A percentile compares a stretch with the other conserved stretches of the same genome.
These are phyloP conservation scores for Trichosanthes truncata DNA, from an alignment of 306 rosid genomes.

Conservation along the genomic window DNA sequence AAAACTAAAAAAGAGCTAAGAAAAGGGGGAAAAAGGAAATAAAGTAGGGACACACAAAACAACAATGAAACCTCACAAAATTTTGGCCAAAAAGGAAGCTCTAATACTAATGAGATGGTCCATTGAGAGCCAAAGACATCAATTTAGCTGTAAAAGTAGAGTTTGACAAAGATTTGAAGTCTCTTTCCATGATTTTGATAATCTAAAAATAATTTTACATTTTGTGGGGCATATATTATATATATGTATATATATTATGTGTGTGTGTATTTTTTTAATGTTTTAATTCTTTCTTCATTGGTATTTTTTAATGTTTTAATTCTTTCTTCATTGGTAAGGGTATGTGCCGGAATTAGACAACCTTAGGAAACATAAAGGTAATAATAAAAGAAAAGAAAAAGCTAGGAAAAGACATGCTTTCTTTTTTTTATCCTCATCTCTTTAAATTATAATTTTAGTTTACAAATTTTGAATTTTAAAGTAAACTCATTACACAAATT, in stretches of 20 bases:
- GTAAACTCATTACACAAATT: too few relatives aligned
- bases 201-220: background rate
- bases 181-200: background rate
- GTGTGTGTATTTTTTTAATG: too few relatives aligned
- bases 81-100: background rate
- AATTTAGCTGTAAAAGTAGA: background rate
- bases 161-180: background rate
- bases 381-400: too few relatives aligned
- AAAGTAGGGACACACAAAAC: background rate
- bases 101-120: background rate
- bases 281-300: too few relatives aligned
- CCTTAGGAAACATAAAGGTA: background rate
- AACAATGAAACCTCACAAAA: background rate
- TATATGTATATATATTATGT: too few relatives aligned
- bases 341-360: background rate
- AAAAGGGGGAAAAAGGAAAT: background rate
- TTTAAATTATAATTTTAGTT: too few relatives aligned
- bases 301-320: too few relatives aligned
- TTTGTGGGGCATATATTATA: too few relatives aligned
- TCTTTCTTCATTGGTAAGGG: background rate
- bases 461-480: too few relatives aligned
- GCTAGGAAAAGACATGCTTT: too few relatives aligned
- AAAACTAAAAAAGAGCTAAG: too few relatives aligned
- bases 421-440: background rate
- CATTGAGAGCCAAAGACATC: background rate